Base-by-base conservation (phyloP, 1,284 basidiomycete species). In the Rhodotorula glutinis region DNA sequence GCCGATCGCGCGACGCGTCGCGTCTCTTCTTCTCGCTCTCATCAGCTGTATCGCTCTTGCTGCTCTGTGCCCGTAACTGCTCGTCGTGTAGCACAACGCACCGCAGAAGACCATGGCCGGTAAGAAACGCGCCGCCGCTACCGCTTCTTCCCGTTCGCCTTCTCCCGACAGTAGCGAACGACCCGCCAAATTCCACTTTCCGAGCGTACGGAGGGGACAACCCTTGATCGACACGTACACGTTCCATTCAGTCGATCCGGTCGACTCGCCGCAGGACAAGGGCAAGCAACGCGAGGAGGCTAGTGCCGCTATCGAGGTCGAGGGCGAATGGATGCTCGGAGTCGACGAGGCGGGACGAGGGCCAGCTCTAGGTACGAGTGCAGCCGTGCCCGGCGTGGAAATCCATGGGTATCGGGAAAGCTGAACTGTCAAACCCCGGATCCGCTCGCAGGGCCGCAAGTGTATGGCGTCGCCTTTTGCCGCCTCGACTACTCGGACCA, bases 301-400 rank as follows among this genome's bases (percentile, higher is more conserved):
- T 63, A 93, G 94, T 46, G 92, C 97, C 10, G 95, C 97, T n/a
- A n/a, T n/a, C 78, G 27, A 57, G 58, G 30, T 0, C 87, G 79
- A 88, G 52, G 78, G 78, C 43, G 78, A 79, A 13, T 83, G 81
- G 81, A 80, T 96, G 58, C 87, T 98, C 63, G 95, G 95, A 46
- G 92, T 98, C 11, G 95, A 98, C 79, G 95, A 98, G 79, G 95
- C 95, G 0, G 95, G 95, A 1, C 84, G 95, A 66, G 95, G 96
- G 0, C 95, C 94, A 19, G 93, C 93, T 1, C 82, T 97, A 0
- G 93, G 92, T 58, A n/a, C 43, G 4, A 3, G 13, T 5, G 3
- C 14, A 5, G 13, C n/a, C 46, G 21, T 1, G 33, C 33, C 7
- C 33, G 33, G 11, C 33, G 33, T 38, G n/a, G n/a, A n/a, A n/a